phyloP scores from a whole-genome alignment of 2,329 filamentous ascomycete species.

The Aspergillus clavatus region DNA sequence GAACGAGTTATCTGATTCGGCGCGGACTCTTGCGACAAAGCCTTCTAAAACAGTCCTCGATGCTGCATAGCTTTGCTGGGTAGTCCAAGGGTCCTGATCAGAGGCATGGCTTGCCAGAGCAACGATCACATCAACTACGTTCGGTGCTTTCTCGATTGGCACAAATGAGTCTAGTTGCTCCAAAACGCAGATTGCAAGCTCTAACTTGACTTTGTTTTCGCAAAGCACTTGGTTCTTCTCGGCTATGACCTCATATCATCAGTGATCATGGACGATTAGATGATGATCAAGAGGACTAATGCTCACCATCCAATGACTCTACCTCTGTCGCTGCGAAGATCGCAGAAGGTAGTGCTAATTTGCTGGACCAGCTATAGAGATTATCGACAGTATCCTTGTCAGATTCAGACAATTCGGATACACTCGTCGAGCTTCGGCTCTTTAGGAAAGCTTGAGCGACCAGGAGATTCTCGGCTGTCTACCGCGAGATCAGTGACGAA shows the following conservation, averaged over 20 bases:
- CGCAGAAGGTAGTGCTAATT: slow-evolving; percentile 27
- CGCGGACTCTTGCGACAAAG: slow-evolving; percentile 5
- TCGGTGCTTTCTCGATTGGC: slow-evolving; percentile 16
- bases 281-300: background rate
- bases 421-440: slow-evolving; percentile 8
- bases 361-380: slow-evolving; percentile 31
- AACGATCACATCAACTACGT: slow-evolving; percentile 24
- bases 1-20: slow-evolving; percentile 8
- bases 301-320: slow-evolving; percentile 17
- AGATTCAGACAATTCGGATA: slow-evolving; percentile 17
- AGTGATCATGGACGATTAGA: background rate
- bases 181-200: slow-evolving; percentile 29
- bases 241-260: slow-evolving; percentile 3
- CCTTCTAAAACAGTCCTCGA: slow-evolving; percentile 16
- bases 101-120: slow-evolving; percentile 32
- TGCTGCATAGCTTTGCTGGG: slow-evolving; percentile 15
- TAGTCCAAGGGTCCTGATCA: slow-evolving; percentile 34
- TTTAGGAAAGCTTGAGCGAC: slow-evolving; percentile 23
- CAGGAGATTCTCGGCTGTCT: slow-evolving; percentile 33
- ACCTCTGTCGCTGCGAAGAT: slow-evolving; percentile 29
- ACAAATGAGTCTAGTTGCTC: slow-evolving; percentile 15
- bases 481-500: background rate
- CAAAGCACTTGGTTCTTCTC: slow-evolving; percentile 20
- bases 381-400: slow-evolving; percentile 23
- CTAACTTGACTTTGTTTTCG: slow-evolving; percentile 22